Percentiles rank a stretch among this genome's conserved stretches.
Evolutionary conservation across 768 basidiomycete genomes (phyloP).

Genomic region (Suillus subalutaceus): DNA sequence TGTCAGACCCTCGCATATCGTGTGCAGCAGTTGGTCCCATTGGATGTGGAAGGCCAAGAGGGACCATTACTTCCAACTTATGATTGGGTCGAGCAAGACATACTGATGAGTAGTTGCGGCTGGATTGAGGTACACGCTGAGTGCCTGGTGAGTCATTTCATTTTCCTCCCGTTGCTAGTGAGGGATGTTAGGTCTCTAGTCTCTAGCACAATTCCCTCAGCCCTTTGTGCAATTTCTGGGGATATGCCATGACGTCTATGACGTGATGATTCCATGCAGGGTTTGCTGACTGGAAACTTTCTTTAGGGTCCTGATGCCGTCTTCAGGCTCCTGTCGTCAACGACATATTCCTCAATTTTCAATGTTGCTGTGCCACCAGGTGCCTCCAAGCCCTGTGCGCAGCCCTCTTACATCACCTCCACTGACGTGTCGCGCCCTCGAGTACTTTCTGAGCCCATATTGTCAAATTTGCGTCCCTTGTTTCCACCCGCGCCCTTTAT

Average conservation of each 20-base stretch:
- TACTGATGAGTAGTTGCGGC: conserved; percentile 65
- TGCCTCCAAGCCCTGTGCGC: conserved; percentile 27
- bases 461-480: conserved; percentile 59
- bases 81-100: conserved; percentile 77
- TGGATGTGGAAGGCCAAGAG: conserved; percentile 61
- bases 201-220: conserved; percentile 4
- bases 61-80: conserved; percentile 70
- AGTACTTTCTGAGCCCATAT: conserved; percentile 35
- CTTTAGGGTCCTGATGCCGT: conserved; percentile 31
- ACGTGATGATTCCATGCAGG: conserved; percentile 5
- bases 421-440: conserved; percentile 30
- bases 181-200: background rate
- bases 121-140: conserved; percentile 74
- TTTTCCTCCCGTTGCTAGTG: background rate
- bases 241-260: conserved; percentile 5
- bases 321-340: conserved; percentile 37
- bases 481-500: conserved; percentile 80
- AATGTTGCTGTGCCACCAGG: conserved; percentile 45
- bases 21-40: conserved; percentile 59
- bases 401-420: conserved; percentile 30
- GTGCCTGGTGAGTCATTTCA: conserved; percentile 62
- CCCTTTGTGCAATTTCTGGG: background rate
- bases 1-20: conserved; percentile 72
- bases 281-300: conserved; percentile 12
- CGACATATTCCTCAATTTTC: conserved; percentile 48